A percentile compares a stretch with the other conserved stretches of the same genome.
These are phyloP conservation scores for Arabis hirsuta DNA, from an alignment of 345 rosid genomes.

Conservation along the genomic window DNA sequence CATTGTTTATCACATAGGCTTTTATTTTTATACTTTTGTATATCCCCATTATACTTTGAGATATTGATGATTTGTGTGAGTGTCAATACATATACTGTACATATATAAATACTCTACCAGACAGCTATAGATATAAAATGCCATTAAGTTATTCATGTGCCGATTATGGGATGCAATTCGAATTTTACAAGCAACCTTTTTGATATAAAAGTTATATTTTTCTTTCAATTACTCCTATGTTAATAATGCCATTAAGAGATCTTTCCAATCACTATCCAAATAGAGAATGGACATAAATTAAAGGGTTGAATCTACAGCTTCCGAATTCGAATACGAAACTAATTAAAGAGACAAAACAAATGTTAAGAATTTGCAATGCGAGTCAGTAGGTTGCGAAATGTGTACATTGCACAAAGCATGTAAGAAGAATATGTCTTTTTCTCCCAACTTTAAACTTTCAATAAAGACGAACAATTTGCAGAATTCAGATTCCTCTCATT, in stretches of 20 bases:
- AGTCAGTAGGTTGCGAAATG: neutral
- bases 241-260: neutral
- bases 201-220: neutral
- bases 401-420: constrained; percentile 23
- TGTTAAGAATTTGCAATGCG: neutral
- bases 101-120: neutral
- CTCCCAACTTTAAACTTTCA: constrained; percentile 24
- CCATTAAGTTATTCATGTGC: neutral
- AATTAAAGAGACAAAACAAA: neutral
- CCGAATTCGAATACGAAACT: neutral
- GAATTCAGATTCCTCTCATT: constrained; percentile 34
- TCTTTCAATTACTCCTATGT: neutral
- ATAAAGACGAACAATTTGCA: constrained; percentile 28
- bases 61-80: no score
- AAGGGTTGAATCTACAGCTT: constrained; percentile 11
- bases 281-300: neutral
- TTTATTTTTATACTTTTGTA: neutral
- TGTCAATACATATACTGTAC: no score
- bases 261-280: neutral
- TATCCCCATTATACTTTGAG: neutral
- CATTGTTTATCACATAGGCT: constrained; percentile 6
- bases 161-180: neutral
- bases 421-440: no score
- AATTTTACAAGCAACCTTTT: neutral
- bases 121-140: neutral